Evolutionary conservation across 352 stramenopile species (phyloP), one percentile per base, ranked within the genome.

Genomic region (Pythium folliculosum): DNA sequence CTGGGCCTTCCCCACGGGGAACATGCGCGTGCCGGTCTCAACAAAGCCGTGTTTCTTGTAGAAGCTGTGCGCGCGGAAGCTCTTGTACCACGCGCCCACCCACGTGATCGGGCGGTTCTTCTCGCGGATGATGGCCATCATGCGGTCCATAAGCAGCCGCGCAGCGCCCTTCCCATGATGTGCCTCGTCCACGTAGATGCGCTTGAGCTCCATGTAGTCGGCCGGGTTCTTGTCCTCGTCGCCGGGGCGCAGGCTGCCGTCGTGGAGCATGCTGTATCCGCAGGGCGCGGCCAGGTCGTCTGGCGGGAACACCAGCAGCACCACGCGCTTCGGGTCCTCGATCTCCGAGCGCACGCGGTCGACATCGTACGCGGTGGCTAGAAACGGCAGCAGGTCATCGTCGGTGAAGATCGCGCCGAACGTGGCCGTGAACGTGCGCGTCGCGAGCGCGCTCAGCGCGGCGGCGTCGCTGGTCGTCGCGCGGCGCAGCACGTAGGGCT

Each of bases 21-120:
- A 79, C 14, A 61, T 52, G 32, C 69, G 73, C 47, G 65, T 61
- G n/a, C 73, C 73, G 14, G 65, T 69, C 55, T 77, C 54, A 5
- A 43, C 56, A 32, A 79, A 79, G 45, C 70, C 66, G 60, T 69
- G 69, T 59, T 77, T 77, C 49, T 55, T 19, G 70, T 79, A 79
- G 51, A 79, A 79, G 49, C 38, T 61, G 32, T 79, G 73, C 16
- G 73, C 73, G 48, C 63, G 69, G 21, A 67, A 12, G 63, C 74
- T 79, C 37, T 75, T 40, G 17, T 77, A 60, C 54, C 67, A 70
- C 8, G 71, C 70, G 44, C 66, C 66, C 30, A 79, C 58, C 70
- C 73, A 79, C 55, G 71, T 63, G 73, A 68, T 32, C 44, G 55
- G 61, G 60, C 62, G 60, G 32, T 66, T 51, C 62, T 74, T 76